phyloP scores from a whole-genome alignment of 345 rosid genomes.

The Mangifera indica region DNA sequence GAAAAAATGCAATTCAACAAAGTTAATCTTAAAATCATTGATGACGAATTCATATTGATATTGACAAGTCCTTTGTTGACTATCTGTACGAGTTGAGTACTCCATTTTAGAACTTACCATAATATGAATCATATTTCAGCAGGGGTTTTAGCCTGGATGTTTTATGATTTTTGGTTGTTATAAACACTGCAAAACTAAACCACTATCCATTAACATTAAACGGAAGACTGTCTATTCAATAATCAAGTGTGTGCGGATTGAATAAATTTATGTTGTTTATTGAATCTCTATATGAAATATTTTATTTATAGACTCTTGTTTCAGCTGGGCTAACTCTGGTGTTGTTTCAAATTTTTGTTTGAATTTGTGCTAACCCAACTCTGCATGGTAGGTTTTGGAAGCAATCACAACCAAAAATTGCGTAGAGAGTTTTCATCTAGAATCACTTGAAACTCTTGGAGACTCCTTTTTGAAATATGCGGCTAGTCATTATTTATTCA shows the following conservation, averaged over 20 bases:
- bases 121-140: too few relatives aligned
- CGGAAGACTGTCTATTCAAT: background rate
- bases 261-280: background rate
- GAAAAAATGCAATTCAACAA: too few relatives aligned
- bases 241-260: background rate
- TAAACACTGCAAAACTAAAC: too few relatives aligned
- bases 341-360: constrained; percentile 1
- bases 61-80: too few relatives aligned
- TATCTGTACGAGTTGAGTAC: too few relatives aligned
- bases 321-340: background rate
- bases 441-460: constrained; percentile 89
- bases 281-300: too few relatives aligned
- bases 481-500: constrained; percentile 69
- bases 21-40: too few relatives aligned
- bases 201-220: background rate
- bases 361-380: constrained; percentile 11
- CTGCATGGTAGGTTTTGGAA: constrained; percentile 62
- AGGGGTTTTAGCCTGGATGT: too few relatives aligned
- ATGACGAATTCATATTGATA: too few relatives aligned
- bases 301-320: background rate
- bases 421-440: constrained; percentile 75
- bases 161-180: too few relatives aligned
- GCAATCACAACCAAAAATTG: constrained; percentile 85
- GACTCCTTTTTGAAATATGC: constrained; percentile 93
- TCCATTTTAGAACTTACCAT: too few relatives aligned